Conservation (phyloP, 352 stramenopile species). For the Aphanomyces invadans region DNA sequence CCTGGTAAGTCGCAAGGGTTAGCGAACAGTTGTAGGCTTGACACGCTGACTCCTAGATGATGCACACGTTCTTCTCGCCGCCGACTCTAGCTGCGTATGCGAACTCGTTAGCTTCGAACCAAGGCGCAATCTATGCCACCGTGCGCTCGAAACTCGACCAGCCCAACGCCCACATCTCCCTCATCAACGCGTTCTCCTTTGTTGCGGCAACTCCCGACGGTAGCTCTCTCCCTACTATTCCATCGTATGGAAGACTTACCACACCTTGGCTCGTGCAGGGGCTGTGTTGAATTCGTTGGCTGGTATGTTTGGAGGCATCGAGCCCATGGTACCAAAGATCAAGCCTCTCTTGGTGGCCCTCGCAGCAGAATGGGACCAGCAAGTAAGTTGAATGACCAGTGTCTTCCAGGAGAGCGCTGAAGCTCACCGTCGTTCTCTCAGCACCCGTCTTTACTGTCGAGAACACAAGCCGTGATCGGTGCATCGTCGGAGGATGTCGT, state of each 20-base stretch:
- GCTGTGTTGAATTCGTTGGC: constrained; percentile 12
- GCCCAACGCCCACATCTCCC: neutral
- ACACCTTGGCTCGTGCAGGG: too few species aligned
- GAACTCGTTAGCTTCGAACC: neutral
- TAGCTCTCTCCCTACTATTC: neutral
- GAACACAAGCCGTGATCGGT: neutral
- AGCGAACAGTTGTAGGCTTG: neutral
- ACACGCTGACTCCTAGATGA: neutral
- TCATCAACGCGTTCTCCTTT: neutral
- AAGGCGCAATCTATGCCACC: neutral
- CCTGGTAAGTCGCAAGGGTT: neutral
- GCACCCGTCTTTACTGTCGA: neutral
- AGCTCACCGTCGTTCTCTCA: too few species aligned
- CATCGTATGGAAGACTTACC: too few species aligned
- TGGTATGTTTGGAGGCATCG: constrained; percentile 7
- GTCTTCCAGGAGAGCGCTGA: too few species aligned
- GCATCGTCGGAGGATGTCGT: neutral
- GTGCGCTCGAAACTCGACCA: neutral
- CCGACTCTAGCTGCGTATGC: neutral
- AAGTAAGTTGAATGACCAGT: neutral
- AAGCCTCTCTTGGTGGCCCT: neutral
- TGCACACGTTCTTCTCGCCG: neutral
- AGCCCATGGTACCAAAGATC: constrained; percentile 2
- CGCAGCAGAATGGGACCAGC: constrained; percentile 6
- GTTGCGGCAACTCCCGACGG: neutral